Evolutionary conservation across 257 asterid genomes (phyloP).

Genomic region (Orobanche coerulescens): DNA sequence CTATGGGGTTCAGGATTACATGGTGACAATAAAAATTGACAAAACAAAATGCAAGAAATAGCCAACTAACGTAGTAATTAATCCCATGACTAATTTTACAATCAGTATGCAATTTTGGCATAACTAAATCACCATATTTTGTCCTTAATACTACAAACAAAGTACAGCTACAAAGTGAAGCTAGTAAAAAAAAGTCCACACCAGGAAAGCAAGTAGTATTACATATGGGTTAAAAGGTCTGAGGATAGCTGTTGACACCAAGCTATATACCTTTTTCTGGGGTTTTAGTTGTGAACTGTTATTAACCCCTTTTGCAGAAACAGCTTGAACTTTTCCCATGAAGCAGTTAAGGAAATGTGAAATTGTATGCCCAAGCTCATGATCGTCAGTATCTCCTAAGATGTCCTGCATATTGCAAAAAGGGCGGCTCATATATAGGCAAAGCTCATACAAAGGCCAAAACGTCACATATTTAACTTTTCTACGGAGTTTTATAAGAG

Average conservation of each 20-base stretch:
- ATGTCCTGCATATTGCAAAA: constrained; percentile 46
- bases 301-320: constrained; percentile 32
- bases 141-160: background rate
- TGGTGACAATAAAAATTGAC: constrained; percentile 1
- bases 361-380: constrained; percentile 61
- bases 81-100: constrained; percentile 4
- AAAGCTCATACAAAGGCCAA: constrained; percentile 1
- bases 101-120: background rate
- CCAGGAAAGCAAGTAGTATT: background rate
- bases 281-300: constrained; percentile 37
- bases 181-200: background rate
- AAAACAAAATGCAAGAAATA: constrained; percentile 10
- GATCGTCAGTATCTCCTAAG: constrained; percentile 76
- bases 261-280: constrained; percentile 52
- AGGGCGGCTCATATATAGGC: constrained; percentile 1
- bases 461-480: constrained; percentile 4
- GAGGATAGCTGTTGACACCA: background rate
- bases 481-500: background rate
- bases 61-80: constrained; percentile 4
- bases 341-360: constrained; percentile 73
- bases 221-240: background rate
- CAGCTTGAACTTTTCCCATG: constrained; percentile 45
- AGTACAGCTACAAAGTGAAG: background rate
- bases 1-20: background rate
- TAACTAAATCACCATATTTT: background rate